Evolutionary conservation across 2,329 filamentous ascomycete genomes (phyloP).

Genomic region (Thyridium curvatum): DNA sequence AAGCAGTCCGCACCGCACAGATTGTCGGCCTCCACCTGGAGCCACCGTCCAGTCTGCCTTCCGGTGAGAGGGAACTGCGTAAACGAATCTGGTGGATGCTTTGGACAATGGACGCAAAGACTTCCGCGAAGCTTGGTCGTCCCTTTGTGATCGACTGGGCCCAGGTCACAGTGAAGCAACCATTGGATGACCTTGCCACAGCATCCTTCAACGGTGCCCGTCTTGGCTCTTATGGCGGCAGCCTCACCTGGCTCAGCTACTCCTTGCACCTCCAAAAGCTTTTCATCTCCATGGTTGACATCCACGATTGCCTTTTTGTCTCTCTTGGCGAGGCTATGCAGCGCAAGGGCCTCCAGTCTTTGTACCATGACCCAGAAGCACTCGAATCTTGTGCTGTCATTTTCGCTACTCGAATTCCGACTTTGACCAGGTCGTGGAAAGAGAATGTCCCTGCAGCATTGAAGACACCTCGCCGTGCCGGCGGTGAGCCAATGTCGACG

Average conservation of each 20-base stretch:
- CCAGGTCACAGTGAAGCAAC: constrained; percentile 26
- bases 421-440: constrained; percentile 15
- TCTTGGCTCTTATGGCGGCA: constrained; percentile 15
- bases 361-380: constrained; percentile 18
- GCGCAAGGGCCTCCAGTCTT: constrained; percentile 8
- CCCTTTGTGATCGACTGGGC: constrained; percentile 28
- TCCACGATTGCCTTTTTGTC: constrained; percentile 23
- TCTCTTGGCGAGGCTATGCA: constrained; percentile 15
- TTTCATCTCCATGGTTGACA: constrained; percentile 19
- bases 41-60: constrained; percentile 25
- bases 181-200: constrained; percentile 19
- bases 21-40: constrained; percentile 42
- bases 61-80: constrained; percentile 31
- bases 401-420: constrained; percentile 3
- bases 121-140: constrained; percentile 38
- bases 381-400: constrained; percentile 18
- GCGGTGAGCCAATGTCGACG: constrained; percentile 18
- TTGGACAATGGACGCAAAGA: constrained; percentile 40
- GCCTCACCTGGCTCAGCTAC: constrained; percentile 31
- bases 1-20: constrained; percentile 36
- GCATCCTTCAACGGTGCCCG: constrained; percentile 7
- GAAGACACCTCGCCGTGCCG: constrained; percentile 16
- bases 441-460: constrained; percentile 19
- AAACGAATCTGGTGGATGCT: constrained; percentile 47
- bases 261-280: constrained; percentile 25